These are phyloP conservation scores for Trametes cingulata DNA, from an alignment of 768 basidiomycete species.

Conservation along the genomic window DNA sequence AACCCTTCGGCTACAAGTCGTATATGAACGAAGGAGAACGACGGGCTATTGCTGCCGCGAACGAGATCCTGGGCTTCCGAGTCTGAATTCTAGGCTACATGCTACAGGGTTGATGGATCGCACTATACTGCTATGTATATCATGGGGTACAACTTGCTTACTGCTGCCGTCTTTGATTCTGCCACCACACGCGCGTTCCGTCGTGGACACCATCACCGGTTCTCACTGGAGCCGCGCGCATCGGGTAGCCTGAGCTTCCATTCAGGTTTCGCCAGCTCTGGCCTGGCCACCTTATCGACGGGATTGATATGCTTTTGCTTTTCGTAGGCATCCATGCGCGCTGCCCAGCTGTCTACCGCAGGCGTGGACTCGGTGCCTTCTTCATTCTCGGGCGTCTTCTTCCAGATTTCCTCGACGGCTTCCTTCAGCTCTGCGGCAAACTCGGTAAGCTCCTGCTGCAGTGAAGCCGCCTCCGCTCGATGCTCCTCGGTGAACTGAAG, in stretches of 20 bases:
- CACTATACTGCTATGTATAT: not conserved
- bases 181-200: not conserved
- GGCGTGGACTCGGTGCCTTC: slow-evolving; percentile 25
- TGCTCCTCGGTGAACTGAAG: slow-evolving; percentile 69
- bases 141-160: not conserved
- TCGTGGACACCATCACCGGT: not conserved
- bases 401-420: slow-evolving; percentile 71
- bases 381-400: slow-evolving; percentile 39
- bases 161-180: not conserved
- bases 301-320: slow-evolving; percentile 27
- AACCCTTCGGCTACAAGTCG: slow-evolving; percentile 31
- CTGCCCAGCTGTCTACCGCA: slow-evolving; percentile 28
- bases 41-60: slow-evolving; percentile 31
- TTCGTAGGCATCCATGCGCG: slow-evolving; percentile 32
- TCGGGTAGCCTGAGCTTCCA: slow-evolving; percentile 26
- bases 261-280: slow-evolving; percentile 26
- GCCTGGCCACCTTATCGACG: slow-evolving; percentile 32
- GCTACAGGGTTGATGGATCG: not conserved
- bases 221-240: not conserved
- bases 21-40: slow-evolving; percentile 14
- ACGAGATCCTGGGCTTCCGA: slow-evolving; percentile 25
- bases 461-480: slow-evolving; percentile 56
- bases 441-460: slow-evolving; percentile 60
- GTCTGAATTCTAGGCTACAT: slow-evolving; percentile 5
- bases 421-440: slow-evolving; percentile 60